Percentiles rank a stretch among this genome's conserved stretches.
These are phyloP conservation scores for Senna tora DNA, from an alignment of 306 rosid species.

Conservation along the genomic window DNA sequence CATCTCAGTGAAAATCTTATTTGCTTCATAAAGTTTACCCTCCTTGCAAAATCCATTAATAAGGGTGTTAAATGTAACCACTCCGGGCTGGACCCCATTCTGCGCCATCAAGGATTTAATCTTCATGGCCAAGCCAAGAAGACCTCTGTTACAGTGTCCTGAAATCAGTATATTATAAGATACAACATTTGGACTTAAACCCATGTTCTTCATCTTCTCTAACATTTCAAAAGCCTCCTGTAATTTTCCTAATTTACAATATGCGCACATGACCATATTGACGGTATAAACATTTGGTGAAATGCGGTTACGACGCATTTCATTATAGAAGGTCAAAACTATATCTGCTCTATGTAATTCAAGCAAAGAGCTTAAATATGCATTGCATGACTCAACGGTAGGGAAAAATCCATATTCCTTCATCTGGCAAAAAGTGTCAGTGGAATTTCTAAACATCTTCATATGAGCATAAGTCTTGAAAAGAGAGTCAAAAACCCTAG, in stretches of 20 bases:
- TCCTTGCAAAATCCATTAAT: conserved; percentile 73
- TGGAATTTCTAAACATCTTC: conserved; percentile 65
- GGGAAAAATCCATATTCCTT: conserved; percentile 79
- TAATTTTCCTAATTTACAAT: conserved; percentile 65
- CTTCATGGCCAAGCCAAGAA: conserved; percentile 61
- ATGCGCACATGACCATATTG: conserved; percentile 72
- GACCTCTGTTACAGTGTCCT: conserved; percentile 72
- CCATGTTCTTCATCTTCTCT: conserved; percentile 66
- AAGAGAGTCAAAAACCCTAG: conserved; percentile 68
- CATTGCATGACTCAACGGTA: conserved; percentile 73
- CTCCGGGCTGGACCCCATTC: conserved; percentile 61
- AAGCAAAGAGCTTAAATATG: conserved; percentile 68
- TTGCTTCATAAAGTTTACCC: conserved; percentile 71
- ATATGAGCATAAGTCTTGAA: conserved; percentile 78
- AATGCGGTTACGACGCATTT: conserved; percentile 55
- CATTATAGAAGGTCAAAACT: conserved; percentile 55
- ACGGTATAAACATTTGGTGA: conserved; percentile 66
- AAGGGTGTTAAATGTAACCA: conserved; percentile 70
- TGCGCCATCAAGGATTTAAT: conserved; percentile 57
- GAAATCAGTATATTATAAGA: conserved; percentile 74
- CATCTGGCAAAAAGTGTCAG: conserved; percentile 62
- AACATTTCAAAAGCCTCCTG: conserved; percentile 59
- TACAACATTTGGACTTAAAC: conserved; percentile 63
- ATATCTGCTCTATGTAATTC: conserved; percentile 58
- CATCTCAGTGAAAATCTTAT: conserved; percentile 68